Evolutionary conservation across 1,284 basidiomycete species (phyloP).

Genomic region (Apiotrichum mycotoxinovorans): DNA sequence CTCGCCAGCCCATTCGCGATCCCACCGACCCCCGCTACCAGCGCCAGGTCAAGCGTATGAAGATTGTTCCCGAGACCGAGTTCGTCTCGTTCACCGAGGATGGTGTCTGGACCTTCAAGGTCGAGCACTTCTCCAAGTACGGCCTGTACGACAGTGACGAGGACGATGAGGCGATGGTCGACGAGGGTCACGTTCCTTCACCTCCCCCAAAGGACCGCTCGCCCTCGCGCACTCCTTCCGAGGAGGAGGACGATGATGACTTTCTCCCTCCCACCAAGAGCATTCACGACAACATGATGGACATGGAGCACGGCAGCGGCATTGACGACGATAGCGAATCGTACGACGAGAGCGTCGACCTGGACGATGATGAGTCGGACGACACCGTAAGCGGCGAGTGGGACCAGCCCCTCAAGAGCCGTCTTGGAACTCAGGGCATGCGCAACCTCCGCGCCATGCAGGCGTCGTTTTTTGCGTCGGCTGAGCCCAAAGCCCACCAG

Average conservation of each 20-base stretch:
- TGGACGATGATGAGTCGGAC: conserved; percentile 30
- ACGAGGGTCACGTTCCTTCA: conserved; percentile 15
- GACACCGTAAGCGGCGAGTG: conserved; percentile 22
- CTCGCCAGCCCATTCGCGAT: conserved; percentile 85
- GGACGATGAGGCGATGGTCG: conserved; percentile 31
- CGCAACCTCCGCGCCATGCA: conserved; percentile 90
- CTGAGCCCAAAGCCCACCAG: conserved; percentile 6
- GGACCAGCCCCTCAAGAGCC: conserved; percentile 29
- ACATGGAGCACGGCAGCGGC: conserved; percentile 27
- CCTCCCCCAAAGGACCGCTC: conserved; percentile 13
- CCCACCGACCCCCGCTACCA: conserved; percentile 65
- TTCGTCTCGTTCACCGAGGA: conserved; percentile 75
- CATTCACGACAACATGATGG: conserved; percentile 28
- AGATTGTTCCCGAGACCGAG: conserved; percentile 77
- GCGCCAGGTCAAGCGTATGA: conserved; percentile 78
- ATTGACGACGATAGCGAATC: conserved; percentile 23
- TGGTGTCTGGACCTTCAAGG: conserved; percentile 90
- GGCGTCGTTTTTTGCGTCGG: conserved; percentile 68
- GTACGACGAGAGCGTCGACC: conserved; percentile 25
- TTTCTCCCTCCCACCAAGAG: conserved; percentile 40
- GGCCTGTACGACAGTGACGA: conserved; percentile 48
- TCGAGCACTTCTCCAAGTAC: conserved; percentile 73
- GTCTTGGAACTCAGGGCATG: conserved; percentile 63
- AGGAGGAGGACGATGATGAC: conserved; percentile 32
- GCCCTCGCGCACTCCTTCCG: background rate